These are phyloP conservation scores for Alternaria brassicicola DNA, from an alignment of 2,329 filamentous ascomycete species.

Conservation along the genomic window DNA sequence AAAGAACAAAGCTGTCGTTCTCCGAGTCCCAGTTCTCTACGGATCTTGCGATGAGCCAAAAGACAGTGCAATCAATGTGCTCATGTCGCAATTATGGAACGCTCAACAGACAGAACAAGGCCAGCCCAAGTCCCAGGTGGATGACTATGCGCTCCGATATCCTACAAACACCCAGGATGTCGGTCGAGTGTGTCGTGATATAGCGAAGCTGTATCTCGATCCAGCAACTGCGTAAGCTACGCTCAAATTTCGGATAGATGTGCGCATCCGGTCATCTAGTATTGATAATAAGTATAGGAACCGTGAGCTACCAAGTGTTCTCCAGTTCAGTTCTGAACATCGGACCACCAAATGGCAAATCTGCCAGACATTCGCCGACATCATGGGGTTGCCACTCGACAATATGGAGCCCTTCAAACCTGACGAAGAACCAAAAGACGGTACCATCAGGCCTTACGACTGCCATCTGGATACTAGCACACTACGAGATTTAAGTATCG, in stretches of 20 bases:
- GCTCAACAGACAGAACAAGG: conserved; percentile 62
- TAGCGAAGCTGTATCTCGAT: conserved; percentile 68
- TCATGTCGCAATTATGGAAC: conserved; percentile 79
- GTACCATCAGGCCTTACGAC: conserved; percentile 82
- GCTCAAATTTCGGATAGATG: neutral
- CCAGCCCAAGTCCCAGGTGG: conserved; percentile 70
- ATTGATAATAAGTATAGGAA: conserved; percentile 15
- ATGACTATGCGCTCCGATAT: conserved; percentile 83
- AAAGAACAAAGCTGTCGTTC: conserved; percentile 59
- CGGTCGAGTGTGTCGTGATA: conserved; percentile 75
- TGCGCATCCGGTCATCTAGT: neutral
- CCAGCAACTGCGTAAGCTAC: conserved; percentile 36
- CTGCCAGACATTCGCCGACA: conserved; percentile 75
- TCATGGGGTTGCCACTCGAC: conserved; percentile 74
- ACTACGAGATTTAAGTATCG: conserved; percentile 74
- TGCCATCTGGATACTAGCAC: conserved; percentile 81
- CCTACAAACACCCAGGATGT: conserved; percentile 91
- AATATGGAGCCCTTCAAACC: conserved; percentile 63
- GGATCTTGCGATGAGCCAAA: conserved; percentile 69
- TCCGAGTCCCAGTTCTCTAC: conserved; percentile 85
- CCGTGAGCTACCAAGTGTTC: conserved; percentile 66
- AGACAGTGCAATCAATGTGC: conserved; percentile 82
- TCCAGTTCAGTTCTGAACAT: conserved; percentile 89
- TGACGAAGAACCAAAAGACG: conserved; percentile 72
- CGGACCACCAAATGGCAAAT: conserved; percentile 90